Evolutionary conservation across 805 yeast species (phyloP).

Genomic region (Kluyveromyces dobzhanskii): DNA sequence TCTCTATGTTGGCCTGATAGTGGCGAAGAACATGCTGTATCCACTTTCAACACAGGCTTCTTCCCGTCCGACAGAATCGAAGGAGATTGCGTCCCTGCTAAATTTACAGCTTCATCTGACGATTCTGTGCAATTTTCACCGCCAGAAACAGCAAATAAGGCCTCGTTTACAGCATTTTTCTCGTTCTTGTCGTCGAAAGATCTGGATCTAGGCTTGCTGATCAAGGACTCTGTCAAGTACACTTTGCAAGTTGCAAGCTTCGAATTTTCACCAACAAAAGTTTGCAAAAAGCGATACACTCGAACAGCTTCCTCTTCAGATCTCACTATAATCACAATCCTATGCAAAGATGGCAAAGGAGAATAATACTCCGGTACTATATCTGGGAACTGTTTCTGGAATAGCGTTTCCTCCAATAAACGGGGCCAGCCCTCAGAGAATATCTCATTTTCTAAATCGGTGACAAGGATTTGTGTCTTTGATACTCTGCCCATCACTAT

Average conservation of each 20-base stretch:
- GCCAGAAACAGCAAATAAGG: neutral
- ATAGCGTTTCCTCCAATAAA: slow-evolving; percentile 16
- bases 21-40: slow-evolving; percentile 11
- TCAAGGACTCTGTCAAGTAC: slow-evolving; percentile 29
- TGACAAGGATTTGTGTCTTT: slow-evolving; percentile 26
- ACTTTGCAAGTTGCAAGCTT: slow-evolving; percentile 15
- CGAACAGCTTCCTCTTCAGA: slow-evolving; percentile 16
- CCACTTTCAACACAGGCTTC: slow-evolving; percentile 21
- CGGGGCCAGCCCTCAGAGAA: slow-evolving; percentile 23
- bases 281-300: slow-evolving; percentile 17
- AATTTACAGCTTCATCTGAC: too few species aligned
- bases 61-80: too few species aligned
- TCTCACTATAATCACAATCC: slow-evolving; percentile 33
- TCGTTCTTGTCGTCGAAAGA: slow-evolving; percentile 7
- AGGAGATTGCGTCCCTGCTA: too few species aligned
- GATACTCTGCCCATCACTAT: neutral
- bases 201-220: slow-evolving; percentile 23
- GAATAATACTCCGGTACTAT: slow-evolving; percentile 28
- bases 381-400: slow-evolving; percentile 18
- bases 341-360: slow-evolving; percentile 34
- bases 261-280: slow-evolving; percentile 6
- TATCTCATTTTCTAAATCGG: slow-evolving; percentile 21
- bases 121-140: neutral
- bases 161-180: neutral
- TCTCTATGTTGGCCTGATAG: neutral